A percentile compares a stretch with the other conserved stretches of the same genome.
Evolutionary conservation across 2,329 filamentous ascomycete species (phyloP).

Genomic region (Podosphaera fusca): DNA sequence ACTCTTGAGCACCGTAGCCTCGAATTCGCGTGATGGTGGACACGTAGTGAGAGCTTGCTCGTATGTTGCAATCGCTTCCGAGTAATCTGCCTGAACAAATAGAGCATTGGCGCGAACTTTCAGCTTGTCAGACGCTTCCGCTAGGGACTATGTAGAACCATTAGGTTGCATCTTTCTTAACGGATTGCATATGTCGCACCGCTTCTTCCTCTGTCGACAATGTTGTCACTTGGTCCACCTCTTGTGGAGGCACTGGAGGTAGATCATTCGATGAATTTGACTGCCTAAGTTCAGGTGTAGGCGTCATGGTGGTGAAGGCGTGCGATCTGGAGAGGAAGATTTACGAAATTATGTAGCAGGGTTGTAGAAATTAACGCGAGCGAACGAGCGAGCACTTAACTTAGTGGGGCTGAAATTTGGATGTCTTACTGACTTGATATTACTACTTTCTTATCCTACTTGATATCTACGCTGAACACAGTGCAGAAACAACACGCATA

Average conservation of each 20-base stretch:
- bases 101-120: slow-evolving; percentile 59
- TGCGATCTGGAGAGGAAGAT: neutral
- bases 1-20: slow-evolving; percentile 64
- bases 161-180: neutral
- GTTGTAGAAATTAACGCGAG: too few species aligned
- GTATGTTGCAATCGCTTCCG: slow-evolving; percentile 62
- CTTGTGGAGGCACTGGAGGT: neutral
- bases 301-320: neutral
- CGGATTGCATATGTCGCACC: neutral
- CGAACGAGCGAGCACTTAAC: too few species aligned
- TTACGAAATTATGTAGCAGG: neutral
- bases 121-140: slow-evolving; percentile 46
- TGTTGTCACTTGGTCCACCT: slow-evolving; percentile 8
- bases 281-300: neutral
- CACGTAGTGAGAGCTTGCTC: slow-evolving; percentile 56
- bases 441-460: too few species aligned
- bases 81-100: slow-evolving; percentile 50
- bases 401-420: too few species aligned
- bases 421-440: too few species aligned
- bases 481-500: too few species aligned
- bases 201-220: neutral
- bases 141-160: slow-evolving; percentile 27
- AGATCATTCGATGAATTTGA: neutral
- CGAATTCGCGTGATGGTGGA: slow-evolving; percentile 69
- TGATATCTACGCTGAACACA: too few species aligned